Percentiles rank a stretch among this genome's conserved stretches.
These are phyloP conservation scores for Aphanomyces cochlioides DNA, from an alignment of 352 stramenopile genomes.

Conservation along the genomic window DNA sequence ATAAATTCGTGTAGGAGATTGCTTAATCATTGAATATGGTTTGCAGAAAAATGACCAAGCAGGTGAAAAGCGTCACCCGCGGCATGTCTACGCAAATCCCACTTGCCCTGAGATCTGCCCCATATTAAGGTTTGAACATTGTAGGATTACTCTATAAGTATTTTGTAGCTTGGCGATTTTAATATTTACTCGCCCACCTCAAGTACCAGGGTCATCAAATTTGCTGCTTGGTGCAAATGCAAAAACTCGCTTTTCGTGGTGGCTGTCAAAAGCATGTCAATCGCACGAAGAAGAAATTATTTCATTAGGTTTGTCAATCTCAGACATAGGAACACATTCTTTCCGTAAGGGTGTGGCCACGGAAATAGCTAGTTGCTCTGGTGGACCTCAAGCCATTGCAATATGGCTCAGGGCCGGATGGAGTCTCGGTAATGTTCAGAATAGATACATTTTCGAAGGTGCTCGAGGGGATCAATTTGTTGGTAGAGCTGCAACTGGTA, in stretches of 20 bases:
- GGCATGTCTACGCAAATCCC: neutral
- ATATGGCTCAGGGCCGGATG: neutral
- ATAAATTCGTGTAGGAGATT: neutral
- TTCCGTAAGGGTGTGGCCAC: neutral
- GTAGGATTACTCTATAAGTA: neutral
- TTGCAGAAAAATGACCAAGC: neutral
- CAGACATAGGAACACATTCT: neutral
- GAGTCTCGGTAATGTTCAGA: neutral
- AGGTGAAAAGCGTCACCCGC: neutral
- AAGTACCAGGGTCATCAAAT: neutral
- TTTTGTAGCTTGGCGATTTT: neutral
- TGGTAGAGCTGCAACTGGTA: neutral
- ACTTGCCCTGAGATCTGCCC: conserved; percentile 4
- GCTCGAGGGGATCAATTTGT: conserved; percentile 1
- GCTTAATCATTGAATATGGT: neutral
- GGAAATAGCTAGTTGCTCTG: neutral
- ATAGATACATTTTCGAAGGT: neutral
- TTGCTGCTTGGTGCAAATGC: neutral
- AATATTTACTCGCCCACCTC: neutral
- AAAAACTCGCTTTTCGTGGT: neutral
- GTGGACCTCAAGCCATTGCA: neutral
- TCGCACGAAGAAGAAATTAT: neutral
- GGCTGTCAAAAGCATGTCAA: neutral
- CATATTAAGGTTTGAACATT: conserved; percentile 1
- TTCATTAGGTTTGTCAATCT: neutral